A percentile compares a stretch with the other conserved stretches of the same genome.
phyloP scores from a whole-genome alignment of 306 rosid genomes.

The Datisca glomerata region DNA sequence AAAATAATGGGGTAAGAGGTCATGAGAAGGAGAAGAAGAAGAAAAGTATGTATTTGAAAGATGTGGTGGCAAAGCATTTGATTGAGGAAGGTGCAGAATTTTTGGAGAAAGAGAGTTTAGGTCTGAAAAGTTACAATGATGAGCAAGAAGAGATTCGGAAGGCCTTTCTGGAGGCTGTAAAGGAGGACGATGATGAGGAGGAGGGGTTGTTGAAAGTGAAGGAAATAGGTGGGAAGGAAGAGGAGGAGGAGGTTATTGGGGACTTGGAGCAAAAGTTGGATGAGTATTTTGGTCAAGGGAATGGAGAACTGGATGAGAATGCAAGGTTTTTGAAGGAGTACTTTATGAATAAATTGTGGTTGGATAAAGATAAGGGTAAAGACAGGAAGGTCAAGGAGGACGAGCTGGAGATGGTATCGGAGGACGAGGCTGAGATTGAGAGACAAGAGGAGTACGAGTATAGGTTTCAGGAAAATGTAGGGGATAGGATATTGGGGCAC shows the following conservation, averaged over 20 bases:
- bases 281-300: conserved; percentile 51
- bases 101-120: conserved; percentile 11
- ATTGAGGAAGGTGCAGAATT: conserved; percentile 61
- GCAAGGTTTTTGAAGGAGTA: conserved; percentile 40
- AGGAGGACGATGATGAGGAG: conserved; percentile 30
- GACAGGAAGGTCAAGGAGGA: conserved; percentile 28
- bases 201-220: conserved; percentile 39
- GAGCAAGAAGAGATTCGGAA: conserved; percentile 59
- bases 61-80: conserved; percentile 57
- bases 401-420: conserved; percentile 44
- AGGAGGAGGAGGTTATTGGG: conserved; percentile 18
- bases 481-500: conserved; percentile 70
- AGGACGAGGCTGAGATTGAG: conserved; percentile 62
- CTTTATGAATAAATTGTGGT: conserved; percentile 61
- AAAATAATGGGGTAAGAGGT: conserved; percentile 9
- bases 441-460: conserved; percentile 75
- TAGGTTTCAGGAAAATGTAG: conserved; percentile 66
- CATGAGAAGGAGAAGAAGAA: conserved; percentile 18
- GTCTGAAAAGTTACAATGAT: conserved; percentile 27
- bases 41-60: conserved; percentile 48
- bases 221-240: conserved; percentile 18
- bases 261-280: conserved; percentile 43
- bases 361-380: conserved; percentile 13
- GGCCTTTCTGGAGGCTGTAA: conserved; percentile 48
- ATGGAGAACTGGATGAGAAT: conserved; percentile 29